Evolutionary conservation across 768 basidiomycete species (phyloP).

Genomic region (Lanmaoa rubissima): DNA sequence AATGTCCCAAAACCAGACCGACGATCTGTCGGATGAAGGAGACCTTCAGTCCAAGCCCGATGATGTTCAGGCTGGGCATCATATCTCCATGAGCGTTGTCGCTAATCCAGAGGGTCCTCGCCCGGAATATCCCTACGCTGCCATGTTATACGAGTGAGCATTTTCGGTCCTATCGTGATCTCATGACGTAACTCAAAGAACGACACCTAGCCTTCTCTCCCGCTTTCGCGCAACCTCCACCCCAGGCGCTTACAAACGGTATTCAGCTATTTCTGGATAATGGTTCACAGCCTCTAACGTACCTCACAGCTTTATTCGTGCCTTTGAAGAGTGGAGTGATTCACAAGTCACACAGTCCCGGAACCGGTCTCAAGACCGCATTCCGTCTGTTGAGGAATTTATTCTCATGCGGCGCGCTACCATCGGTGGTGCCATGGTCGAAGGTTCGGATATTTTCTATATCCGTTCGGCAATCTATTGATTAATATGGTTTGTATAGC

Average conservation of each 20-base stretch:
- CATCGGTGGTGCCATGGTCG: slow-evolving; percentile 38
- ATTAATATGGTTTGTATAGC: slow-evolving; percentile 21
- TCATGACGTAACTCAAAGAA: slow-evolving; percentile 12
- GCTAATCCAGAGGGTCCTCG: slow-evolving; percentile 26
- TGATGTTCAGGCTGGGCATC: slow-evolving; percentile 33
- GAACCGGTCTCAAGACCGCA: slow-evolving; percentile 35
- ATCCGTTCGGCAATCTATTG: neutral
- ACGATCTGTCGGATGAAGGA: slow-evolving; percentile 38
- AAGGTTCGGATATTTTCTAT: slow-evolving; percentile 27
- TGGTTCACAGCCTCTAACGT: neutral
- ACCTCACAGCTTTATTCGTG: slow-evolving; percentile 31
- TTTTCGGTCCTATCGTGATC: neutral
- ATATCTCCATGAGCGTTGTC: slow-evolving; percentile 32
- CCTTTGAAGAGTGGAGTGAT: slow-evolving; percentile 36
- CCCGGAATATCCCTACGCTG: slow-evolving; percentile 36
- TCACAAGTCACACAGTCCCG: slow-evolving; percentile 37
- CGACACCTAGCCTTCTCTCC: slow-evolving; percentile 27
- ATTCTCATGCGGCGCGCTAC: slow-evolving; percentile 37
- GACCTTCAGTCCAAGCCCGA: slow-evolving; percentile 36
- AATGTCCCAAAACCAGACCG: slow-evolving; percentile 25
- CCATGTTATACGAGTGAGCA: slow-evolving; percentile 39
- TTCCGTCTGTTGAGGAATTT: slow-evolving; percentile 39
- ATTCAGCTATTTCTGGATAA: neutral
- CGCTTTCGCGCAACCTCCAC: slow-evolving; percentile 39
- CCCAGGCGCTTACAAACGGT: slow-evolving; percentile 36